Base-by-base conservation (phyloP, 225 moss, liverwort and hornwort species). In the Marchantia paleacea region DNA sequence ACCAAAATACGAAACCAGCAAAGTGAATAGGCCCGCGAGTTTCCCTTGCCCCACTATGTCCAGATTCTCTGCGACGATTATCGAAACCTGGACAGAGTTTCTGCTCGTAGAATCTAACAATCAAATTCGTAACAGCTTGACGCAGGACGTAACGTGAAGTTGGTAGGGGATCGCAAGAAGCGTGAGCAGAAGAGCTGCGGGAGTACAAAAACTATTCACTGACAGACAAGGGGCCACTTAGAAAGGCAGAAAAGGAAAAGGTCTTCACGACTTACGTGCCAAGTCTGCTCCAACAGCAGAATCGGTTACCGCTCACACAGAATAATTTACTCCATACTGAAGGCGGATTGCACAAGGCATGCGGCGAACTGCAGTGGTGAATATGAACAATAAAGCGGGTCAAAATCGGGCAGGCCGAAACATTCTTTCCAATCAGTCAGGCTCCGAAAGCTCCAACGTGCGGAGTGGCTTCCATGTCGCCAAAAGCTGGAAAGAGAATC, bases 291-390 rank as follows among this genome's bases (percentile, higher is more conserved):
- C 8, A 6, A 28, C 54, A 55, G 28, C 8, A 7, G 7, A 29
- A 8, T 74, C 48, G 24, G 74, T 55, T 72, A 55, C 55, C 55
- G n/a, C 55, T 54, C 55, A 5, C 50, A 72, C 29, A 15, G n/a
- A 74, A 8, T 28, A 29, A 74, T 73, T 74, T 16, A 26, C 28
- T n/a, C 50, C 28, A 74, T 6, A 48, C 29, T 12, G 55, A 0
- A 26, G 9, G 4, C 7, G 12, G 14, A 3, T 26, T 74, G 55
- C 53, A 74, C 53, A 28, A 15, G 26, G 26, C 54, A 15, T 72
- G 72, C 72, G 51, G 72, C 50, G 51, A n/a, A 72, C 72, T 72
- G 72, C 51, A n/a, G 50, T 39, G 39, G 39, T 39, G 39, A 39
- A 10, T 50, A 52, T 50, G 72, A 72, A 7, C 4, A 64, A 25